Conservation (phyloP, 2,329 filamentous ascomycete genomes). For the Sarocladium oryzae region DNA sequence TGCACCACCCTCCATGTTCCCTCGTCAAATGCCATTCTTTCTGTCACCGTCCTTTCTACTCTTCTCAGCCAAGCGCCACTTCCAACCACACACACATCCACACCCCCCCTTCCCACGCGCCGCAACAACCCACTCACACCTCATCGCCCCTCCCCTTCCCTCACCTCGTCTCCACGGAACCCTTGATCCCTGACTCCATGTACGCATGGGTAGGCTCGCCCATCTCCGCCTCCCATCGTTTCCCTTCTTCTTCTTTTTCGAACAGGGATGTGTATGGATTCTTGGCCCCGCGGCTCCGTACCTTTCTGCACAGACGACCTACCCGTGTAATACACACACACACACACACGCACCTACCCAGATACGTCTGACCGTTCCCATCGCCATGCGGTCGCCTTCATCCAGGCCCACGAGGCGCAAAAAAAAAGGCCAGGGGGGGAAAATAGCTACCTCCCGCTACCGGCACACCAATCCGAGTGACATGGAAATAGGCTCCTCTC, state of each 20-base stretch:
- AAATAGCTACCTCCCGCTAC: not conserved
- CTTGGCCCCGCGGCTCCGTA: conserved; percentile 5
- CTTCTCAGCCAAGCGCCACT: not conserved
- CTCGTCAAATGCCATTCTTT: not conserved
- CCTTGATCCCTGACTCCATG: too few species aligned
- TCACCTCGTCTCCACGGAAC: too few species aligned
- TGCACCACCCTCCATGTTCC: not conserved
- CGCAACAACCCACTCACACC: not conserved
- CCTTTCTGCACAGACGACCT: too few species aligned
- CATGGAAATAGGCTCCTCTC: too few species aligned
- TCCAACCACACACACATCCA: not conserved
- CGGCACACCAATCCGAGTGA: too few species aligned
- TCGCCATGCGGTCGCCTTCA: conserved; percentile 5
- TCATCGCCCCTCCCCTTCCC: too few species aligned
- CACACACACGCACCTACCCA: too few species aligned
- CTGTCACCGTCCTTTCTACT: not conserved
- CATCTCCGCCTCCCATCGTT: not conserved
- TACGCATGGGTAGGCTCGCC: too few species aligned
- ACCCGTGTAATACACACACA: too few species aligned
- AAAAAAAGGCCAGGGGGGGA: not conserved
- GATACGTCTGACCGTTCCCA: too few species aligned
- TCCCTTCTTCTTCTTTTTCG: not conserved
- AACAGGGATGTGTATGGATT: not conserved
- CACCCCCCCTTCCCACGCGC: not conserved
- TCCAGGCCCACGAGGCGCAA: not conserved